A percentile compares a stretch with the other conserved stretches of the same genome.
Evolutionary conservation across 495 filamentous ascomycete genomes (phyloP).

Genomic region (Bathelium albidoporum): DNA sequence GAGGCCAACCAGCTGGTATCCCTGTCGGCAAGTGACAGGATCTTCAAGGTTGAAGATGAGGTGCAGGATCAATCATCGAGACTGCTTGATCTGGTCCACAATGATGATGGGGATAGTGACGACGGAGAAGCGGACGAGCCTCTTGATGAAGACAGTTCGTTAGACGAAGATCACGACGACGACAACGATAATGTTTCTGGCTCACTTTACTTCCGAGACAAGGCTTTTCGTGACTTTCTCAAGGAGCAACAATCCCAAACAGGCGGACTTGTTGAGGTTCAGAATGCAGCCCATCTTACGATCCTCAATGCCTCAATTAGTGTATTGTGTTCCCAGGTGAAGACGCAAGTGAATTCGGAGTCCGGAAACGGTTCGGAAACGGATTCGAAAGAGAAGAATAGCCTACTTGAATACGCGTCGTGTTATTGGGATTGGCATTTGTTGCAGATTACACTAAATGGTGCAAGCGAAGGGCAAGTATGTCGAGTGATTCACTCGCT

Average conservation of each 20-base stretch:
- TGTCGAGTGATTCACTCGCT: background rate
- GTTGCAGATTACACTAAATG: background rate
- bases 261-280: background rate
- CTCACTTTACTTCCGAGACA: background rate
- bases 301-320: background rate
- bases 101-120: background rate
- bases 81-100: background rate
- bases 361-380: background rate
- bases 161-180: background rate
- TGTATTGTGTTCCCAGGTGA: background rate
- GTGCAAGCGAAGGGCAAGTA: background rate
- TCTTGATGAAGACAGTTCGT: background rate
- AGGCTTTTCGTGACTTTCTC: constrained; percentile 3
- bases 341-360: background rate
- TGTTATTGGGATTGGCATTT: constrained; percentile 1
- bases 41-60: background rate
- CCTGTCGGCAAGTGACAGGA: background rate
- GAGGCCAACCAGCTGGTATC: background rate
- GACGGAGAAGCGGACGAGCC: background rate
- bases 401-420: background rate
- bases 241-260: background rate
- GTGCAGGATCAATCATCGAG: constrained; percentile 2
- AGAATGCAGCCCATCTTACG: background rate
- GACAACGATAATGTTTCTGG: background rate
- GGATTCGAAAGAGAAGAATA: background rate